Conservation (phyloP, 129 eudicot genomes). For the Deinandra increscens region DNA sequence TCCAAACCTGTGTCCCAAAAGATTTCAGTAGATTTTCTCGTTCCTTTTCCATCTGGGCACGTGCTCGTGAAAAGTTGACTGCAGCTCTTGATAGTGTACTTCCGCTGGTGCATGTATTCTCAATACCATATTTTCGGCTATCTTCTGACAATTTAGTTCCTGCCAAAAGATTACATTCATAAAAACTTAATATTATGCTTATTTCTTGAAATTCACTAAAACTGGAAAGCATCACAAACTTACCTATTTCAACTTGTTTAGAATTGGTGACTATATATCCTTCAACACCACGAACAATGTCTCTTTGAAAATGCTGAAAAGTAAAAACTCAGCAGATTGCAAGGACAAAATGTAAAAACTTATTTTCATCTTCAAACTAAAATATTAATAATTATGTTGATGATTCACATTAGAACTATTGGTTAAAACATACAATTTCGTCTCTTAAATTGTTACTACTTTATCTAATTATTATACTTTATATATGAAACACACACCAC, state of each 20-base stretch:
- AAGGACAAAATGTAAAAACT: neutral
- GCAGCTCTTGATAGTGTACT: slow-evolving; percentile 74
- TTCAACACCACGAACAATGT: slow-evolving; percentile 95
- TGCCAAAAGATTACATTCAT: slow-evolving; percentile 28
- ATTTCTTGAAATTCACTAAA: neutral
- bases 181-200: slow-evolving; percentile 4
- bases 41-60: slow-evolving; percentile 84
- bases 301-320: slow-evolving; percentile 92
- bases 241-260: slow-evolving; percentile 95
- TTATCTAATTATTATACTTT: neutral
- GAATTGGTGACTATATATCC: slow-evolving; percentile 91
- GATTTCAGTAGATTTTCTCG: slow-evolving; percentile 69
- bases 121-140: slow-evolving; percentile 85
- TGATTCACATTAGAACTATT: neutral
- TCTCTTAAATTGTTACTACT: slow-evolving; percentile 9
- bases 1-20: slow-evolving; percentile 80
- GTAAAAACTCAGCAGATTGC: slow-evolving; percentile 24
- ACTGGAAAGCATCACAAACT: slow-evolving; percentile 15
- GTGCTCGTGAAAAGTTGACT: slow-evolving; percentile 66
- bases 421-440: slow-evolving; percentile 5
- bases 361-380: slow-evolving; percentile 12
- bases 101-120: slow-evolving; percentile 90
- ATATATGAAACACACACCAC: neutral
- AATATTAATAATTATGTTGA: neutral
- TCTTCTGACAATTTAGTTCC: slow-evolving; percentile 91